Evolutionary conservation across 768 basidiomycete species (phyloP).

Genomic region (Mycena albidolilacea): DNA sequence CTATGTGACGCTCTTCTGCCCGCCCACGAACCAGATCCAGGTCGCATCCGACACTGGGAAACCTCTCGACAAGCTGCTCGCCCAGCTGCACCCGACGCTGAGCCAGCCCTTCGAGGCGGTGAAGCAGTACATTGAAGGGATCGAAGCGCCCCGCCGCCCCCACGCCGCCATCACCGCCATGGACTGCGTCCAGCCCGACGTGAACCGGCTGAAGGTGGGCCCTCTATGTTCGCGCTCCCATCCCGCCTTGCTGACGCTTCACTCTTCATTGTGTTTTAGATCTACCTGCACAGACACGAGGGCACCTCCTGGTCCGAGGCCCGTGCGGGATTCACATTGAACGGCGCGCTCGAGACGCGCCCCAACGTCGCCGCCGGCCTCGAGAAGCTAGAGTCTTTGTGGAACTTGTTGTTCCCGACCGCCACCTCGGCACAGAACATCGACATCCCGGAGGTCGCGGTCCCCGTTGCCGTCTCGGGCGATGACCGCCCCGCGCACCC

Average conservation of each 20-base stretch:
- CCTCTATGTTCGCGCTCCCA: neutral
- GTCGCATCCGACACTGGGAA: constrained; percentile 38
- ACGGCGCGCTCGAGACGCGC: constrained; percentile 43
- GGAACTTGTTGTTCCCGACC: constrained; percentile 51
- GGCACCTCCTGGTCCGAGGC: constrained; percentile 50
- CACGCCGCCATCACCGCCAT: constrained; percentile 47
- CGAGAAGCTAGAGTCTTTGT: constrained; percentile 45
- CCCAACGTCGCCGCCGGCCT: constrained; percentile 44
- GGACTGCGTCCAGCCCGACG: constrained; percentile 46
- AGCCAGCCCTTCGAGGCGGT: constrained; percentile 45
- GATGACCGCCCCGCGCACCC: constrained; percentile 42
- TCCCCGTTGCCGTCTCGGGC: constrained; percentile 17
- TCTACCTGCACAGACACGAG: constrained; percentile 48
- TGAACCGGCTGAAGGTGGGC: constrained; percentile 49
- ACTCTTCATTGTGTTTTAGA: constrained; percentile 31
- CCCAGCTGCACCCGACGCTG: constrained; percentile 44
- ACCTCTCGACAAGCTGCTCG: constrained; percentile 43
- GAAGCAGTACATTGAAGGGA: constrained; percentile 45
- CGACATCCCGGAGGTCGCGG: constrained; percentile 38
- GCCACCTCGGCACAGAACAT: constrained; percentile 42
- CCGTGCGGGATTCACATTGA: constrained; percentile 45
- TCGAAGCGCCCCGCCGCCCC: constrained; percentile 44
- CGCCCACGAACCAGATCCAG: constrained; percentile 28
- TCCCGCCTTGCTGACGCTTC: neutral
- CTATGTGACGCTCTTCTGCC: constrained; percentile 45